A percentile compares a stretch with the other conserved stretches of the same genome.
Evolutionary conservation across 163 green algal species (phyloP).

Genomic region (Chlorella variabilis): DNA sequence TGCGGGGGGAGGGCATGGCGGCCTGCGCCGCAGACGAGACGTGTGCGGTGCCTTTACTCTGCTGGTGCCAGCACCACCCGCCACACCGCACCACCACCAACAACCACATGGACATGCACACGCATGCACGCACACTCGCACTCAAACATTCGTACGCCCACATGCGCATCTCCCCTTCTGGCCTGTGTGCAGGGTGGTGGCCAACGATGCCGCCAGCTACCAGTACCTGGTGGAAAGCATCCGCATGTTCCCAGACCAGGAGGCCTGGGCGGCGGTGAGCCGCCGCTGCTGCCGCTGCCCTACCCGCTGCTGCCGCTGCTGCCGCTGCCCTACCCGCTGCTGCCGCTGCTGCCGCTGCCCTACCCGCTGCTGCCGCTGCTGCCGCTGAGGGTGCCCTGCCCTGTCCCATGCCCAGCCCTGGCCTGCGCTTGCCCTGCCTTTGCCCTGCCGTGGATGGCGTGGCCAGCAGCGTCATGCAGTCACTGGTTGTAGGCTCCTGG

Average conservation of each 20-base stretch:
- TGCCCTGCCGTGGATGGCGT: too few relatives aligned
- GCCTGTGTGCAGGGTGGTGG: slow-evolving; percentile 67
- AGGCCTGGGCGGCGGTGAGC: slow-evolving; percentile 69
- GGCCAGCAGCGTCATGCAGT: too few relatives aligned
- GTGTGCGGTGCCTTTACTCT: background rate
- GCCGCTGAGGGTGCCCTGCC: too few relatives aligned
- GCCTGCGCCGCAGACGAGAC: background rate
- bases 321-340: too few relatives aligned
- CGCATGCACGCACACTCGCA: too few relatives aligned
- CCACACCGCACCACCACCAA: too few relatives aligned
- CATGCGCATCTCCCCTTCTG: background rate
- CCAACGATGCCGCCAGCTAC: slow-evolving; percentile 89
- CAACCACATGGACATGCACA: too few relatives aligned
- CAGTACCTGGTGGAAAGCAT: slow-evolving; percentile 99
- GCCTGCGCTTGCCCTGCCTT: too few relatives aligned
- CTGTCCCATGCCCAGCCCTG: too few relatives aligned
- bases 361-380: too few relatives aligned
- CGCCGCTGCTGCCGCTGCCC: background rate
- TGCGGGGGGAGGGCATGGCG: background rate
- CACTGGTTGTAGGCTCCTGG: too few relatives aligned
- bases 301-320: too few relatives aligned
- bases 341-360: background rate
- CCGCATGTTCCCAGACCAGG: slow-evolving; percentile 89
- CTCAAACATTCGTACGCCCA: background rate
- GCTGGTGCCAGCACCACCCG: background rate